Conservation (phyloP, 306 rosid genomes). For the Pterocarpus macrocarpus region DNA sequence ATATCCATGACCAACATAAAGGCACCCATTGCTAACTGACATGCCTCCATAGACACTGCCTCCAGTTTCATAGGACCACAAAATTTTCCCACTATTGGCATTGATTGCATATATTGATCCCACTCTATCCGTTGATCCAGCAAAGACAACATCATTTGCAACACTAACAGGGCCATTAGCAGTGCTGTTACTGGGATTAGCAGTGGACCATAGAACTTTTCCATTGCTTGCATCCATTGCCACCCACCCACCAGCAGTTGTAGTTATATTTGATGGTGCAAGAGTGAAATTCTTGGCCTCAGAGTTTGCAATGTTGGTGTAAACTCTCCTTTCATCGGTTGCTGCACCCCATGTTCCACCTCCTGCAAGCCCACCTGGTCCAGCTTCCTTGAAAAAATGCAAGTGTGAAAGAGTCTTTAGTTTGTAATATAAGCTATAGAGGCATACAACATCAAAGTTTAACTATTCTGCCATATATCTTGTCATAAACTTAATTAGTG, state of each 20-base stretch:
- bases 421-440: background rate
- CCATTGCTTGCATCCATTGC: constrained; percentile 66
- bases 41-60: constrained; percentile 70
- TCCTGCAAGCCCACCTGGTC: constrained; percentile 68
- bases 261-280: constrained; percentile 53
- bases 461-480: background rate
- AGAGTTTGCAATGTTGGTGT: constrained; percentile 68
- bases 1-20: constrained; percentile 72
- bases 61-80: constrained; percentile 67
- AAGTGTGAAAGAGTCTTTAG: background rate
- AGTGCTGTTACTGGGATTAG: constrained; percentile 52
- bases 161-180: constrained; percentile 64
- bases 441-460: background rate
- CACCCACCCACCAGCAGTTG: constrained; percentile 76
- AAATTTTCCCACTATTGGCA: constrained; percentile 53
- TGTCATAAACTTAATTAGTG: background rate
- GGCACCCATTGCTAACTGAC: constrained; percentile 64
- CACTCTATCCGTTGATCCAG: constrained; percentile 53
- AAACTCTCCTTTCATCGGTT: constrained; percentile 63
- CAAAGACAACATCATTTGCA: constrained; percentile 71
- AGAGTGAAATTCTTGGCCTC: constrained; percentile 63
- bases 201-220: constrained; percentile 61
- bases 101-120: constrained; percentile 66
- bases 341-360: constrained; percentile 78
- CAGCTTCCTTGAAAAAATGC: constrained; percentile 56